Evolutionary conservation across 306 rosid genomes (phyloP), one percentile per base, ranked within the genome.

Genomic region (Citrullus colocynthis): DNA sequence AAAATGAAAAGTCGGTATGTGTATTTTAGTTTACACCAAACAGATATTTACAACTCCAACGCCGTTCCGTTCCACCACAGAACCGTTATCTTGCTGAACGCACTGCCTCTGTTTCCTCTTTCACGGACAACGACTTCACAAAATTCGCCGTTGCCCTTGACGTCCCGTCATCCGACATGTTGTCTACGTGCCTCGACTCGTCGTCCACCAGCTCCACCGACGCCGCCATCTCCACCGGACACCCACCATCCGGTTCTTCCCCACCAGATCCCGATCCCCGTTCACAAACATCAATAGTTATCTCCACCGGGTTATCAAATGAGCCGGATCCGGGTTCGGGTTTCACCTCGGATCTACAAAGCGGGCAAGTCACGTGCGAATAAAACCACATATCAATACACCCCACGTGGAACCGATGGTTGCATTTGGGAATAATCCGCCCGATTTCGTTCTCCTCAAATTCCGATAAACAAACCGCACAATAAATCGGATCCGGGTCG

Each of bases 351-450:
- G 86, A 80, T 74, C 98, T 78, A 34, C 98, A 94, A 1, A 94
- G 86, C 8, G 98, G 98, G 42, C 98, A 94, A 0, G 97, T 90
- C 66, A 88, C 84, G 81, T 94, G 97, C 0, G 96, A 89, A 1
- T 78, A 88, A 67, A 94, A 88, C 98, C 98, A 91, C 93, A 89
- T 87, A 56, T 94, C 98, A 21, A 94, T 94, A 61, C 98, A 94
- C 2, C 81, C 91, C 6, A 81, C 85, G 62, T 94, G 98, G 54
- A 94, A 94, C 20, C 79, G 77, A 78, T 94, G 98, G 9, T 82
- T 82, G 17, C 98, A 94, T 55, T 81, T 85, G 24, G 96, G 96
- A 0, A 94, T 63, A 9, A 85, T 21, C 78, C 96, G 91, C 51
- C 96, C 96, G 82, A 78, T 76, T 66, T 90, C 96, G 18, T 79